Conservation (phyloP, 495 filamentous ascomycete species). For the Cercophora newfieldiana region DNA sequence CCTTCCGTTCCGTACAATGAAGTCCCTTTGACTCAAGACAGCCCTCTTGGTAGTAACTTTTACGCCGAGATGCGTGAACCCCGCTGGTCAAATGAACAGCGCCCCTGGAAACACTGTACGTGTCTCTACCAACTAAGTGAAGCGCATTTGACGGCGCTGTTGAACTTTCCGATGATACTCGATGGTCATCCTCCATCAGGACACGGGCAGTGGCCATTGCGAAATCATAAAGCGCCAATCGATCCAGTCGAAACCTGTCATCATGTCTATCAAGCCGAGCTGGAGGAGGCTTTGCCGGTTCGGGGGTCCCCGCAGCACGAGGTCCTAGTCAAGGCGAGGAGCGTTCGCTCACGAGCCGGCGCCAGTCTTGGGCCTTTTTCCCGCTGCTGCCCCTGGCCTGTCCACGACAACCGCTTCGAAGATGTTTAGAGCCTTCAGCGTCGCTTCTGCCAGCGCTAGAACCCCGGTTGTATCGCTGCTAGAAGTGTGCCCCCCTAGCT, state of each 20-base stretch:
- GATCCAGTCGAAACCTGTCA: slow-evolving; percentile 17
- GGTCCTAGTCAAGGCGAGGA: slow-evolving; percentile 8
- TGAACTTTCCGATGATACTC: too few species aligned
- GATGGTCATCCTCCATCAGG: too few species aligned
- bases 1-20: neutral
- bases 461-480: too few species aligned
- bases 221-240: slow-evolving; percentile 7
- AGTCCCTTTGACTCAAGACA: neutral
- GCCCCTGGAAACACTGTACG: too few species aligned
- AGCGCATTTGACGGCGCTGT: too few species aligned
- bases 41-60: neutral
- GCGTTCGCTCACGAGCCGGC: slow-evolving; percentile 11
- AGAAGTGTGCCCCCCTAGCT: neutral
- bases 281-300: neutral
- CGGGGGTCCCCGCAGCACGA: slow-evolving; percentile 6
- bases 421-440: neutral
- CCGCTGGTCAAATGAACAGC: too few species aligned
- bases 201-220: slow-evolving; percentile 15
- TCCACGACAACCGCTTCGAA: neutral
- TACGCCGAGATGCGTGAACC: too few species aligned
- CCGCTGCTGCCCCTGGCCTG: neutral
- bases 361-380: neutral
- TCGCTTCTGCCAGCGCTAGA: neutral
- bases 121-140: too few species aligned
- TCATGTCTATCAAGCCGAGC: slow-evolving; percentile 2